Percentiles rank a stretch among this genome's conserved stretches.
Evolutionary conservation across 2,329 filamentous ascomycete genomes (phyloP).

Genomic region (Pseudodiploospora longispora): DNA sequence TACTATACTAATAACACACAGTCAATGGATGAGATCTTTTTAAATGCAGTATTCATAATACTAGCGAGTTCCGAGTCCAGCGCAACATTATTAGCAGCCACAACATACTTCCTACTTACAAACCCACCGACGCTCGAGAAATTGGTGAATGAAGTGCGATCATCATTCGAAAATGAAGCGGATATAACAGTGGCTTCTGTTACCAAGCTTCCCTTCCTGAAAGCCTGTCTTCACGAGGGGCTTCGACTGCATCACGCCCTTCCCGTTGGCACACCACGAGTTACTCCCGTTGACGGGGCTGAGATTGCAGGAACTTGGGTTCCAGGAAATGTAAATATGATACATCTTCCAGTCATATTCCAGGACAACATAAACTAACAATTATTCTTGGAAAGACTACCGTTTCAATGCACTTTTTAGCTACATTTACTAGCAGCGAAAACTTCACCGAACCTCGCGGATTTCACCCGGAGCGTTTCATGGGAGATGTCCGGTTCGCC

Average conservation of each 20-base stretch:
- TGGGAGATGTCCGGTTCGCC: constrained; percentile 14
- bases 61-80: no score
- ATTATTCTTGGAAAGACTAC: constrained; percentile 5
- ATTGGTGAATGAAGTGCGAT: constrained; percentile 25
- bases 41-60: no score
- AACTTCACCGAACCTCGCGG: constrained; percentile 24
- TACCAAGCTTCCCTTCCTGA: constrained; percentile 30
- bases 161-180: constrained; percentile 3
- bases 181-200: constrained; percentile 11
- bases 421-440: constrained; percentile 15
- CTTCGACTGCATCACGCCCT: constrained; percentile 39
- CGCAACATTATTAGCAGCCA: no score
- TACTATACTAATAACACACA: no score
- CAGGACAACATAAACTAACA: no score
- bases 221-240: constrained; percentile 41
- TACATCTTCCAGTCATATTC: no score
- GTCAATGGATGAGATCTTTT: no score
- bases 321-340: constrained; percentile 20
- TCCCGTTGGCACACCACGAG: constrained; percentile 26
- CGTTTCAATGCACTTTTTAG: constrained; percentile 28
- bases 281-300: constrained; percentile 21
- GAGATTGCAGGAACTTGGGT: constrained; percentile 21
- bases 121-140: constrained; percentile 8
- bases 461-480: constrained; percentile 32
- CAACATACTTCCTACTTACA: no score